Evolutionary conservation across 2,329 filamentous ascomycete genomes (phyloP), one percentile per base, ranked within the genome.

Genomic region (Fusarium sp.): DNA sequence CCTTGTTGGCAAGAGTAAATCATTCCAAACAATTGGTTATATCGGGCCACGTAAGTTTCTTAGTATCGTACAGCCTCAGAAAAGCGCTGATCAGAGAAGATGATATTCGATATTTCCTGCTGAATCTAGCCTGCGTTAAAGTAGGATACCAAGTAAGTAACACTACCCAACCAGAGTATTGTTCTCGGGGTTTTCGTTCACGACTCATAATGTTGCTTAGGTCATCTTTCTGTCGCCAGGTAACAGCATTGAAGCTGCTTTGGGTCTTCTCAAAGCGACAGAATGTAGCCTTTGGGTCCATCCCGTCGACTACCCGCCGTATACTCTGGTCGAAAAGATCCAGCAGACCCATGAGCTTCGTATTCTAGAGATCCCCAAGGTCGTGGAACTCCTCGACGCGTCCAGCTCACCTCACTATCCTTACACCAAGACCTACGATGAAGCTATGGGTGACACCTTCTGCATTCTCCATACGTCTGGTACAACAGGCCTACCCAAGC

Each of bases 41-140:
- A 35, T 51, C 12, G 48, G 48, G 0, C 48, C n/a, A 10, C 48
- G 30, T 51, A 24, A 8, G 48, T 24, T 5, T 14, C n/a, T 24
- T 3, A 5, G 2, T 0, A 4, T 24, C 8, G 3, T 11, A 9
- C 4, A 7, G 8, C 6, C 8, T 22, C 5, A 10, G 18, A 1
- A 10, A 22, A 26, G 6, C 1, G 7, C 12, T 51, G 3, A 51
- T 3, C 4, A 2, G 12, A 24, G 8, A 35, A 51, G 48, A 51
- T 35, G 48, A 35, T 4, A 35, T 51, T 4, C 48, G 48, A 12
- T 51, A 51, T 35, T 35, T 51, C 12, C 48, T 51, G 6, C 4
- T 51, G 12, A 51, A 51, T 13, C 6, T 51, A 17, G 48, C 30
- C 12, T 51, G 48, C 17, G 48, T 35, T 11, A 51, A 51, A 51